Base-by-base conservation (phyloP, 208 protist genomes). In the Acanthamoeba polyphaga region DNA sequence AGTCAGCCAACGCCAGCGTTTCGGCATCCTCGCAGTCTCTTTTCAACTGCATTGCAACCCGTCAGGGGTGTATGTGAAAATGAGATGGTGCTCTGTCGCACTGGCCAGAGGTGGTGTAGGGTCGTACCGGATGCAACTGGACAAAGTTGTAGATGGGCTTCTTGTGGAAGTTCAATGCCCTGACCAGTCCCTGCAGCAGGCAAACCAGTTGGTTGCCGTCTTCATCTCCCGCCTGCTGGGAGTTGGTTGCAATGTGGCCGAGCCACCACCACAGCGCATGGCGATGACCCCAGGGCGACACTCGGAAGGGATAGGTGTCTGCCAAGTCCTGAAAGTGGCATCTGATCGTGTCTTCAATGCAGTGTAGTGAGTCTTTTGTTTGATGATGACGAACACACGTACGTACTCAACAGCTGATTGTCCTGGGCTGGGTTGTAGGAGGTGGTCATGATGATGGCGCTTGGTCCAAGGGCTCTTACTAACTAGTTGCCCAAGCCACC, bases 241-340 rank as follows among this genome's bases (percentile, higher is more conserved):
- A 49, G 46, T 49, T 49, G 46, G 46, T 49, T 49, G 46, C 46
- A 49, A 80, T 80, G 70, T 80, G 70, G 70, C 34, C n/a, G 22
- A 80, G 34, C 70, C 70, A 80, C 70, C 70, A 80, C 70, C 70
- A 80, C 29, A 80, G 9, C 12, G 70, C 22, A 10, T 43, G 70
- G 5, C 70, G 22, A 7, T 43, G 70, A 5, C 17, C 32, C 70
- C 70, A 80, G 17, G 17, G n/a, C 70, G n/a, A n/a, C 32, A 43
- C 22, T 13, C n/a, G 15, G n/a, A 34, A 34, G 0, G 34, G 1
- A 32, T 80, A 80, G 13, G 32, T 80, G 29, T 15, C 17, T 5
- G 17, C 22, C 17, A 80, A 6, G 13, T 80, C 70, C 32, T 46
- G 22, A 46, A 80, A 80, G 34, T 80, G 70, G 8, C 27, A 43